These are phyloP conservation scores for Paspalum vaginatum DNA, from an alignment of 176 grass and related monocot genomes.

Conservation along the genomic window DNA sequence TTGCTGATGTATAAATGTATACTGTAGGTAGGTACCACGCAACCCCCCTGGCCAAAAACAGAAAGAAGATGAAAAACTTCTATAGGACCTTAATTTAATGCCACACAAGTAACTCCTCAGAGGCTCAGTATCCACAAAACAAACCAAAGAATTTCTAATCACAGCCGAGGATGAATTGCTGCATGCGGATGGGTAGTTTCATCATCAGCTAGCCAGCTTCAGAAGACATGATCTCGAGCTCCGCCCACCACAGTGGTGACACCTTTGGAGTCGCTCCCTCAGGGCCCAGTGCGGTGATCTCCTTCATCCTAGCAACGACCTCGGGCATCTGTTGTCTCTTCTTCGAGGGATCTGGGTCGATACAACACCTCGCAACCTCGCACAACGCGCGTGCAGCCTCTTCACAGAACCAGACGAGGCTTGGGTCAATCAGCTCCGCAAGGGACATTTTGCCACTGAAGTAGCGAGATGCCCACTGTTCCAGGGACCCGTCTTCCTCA, in stretches of 20 bases:
- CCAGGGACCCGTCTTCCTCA: constrained; percentile 37
- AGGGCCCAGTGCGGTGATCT: constrained; percentile 59
- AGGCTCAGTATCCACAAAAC: neutral
- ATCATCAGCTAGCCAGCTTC: constrained; percentile 18
- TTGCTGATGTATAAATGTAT: neutral
- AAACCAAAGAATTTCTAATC: constrained; percentile 39
- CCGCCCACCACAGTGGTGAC: constrained; percentile 86
- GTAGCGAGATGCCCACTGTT: constrained; percentile 38
- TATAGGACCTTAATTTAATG: no score
- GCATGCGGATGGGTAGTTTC: neutral
- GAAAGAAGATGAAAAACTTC: neutral
- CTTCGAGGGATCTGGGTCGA: constrained; percentile 40
- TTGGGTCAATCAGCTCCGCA: constrained; percentile 48
- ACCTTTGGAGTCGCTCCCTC: constrained; percentile 69
- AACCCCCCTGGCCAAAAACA: neutral
- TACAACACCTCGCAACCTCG: constrained; percentile 56
- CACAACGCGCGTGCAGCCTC: constrained; percentile 41
- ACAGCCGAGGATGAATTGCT: neutral
- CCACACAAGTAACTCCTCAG: neutral
- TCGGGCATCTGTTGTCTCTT: constrained; percentile 59
- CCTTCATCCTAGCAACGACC: constrained; percentile 52
- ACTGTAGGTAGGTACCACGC: neutral
- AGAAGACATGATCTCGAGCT: constrained; percentile 72
- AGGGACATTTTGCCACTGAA: constrained; percentile 40
- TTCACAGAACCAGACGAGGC: constrained; percentile 34